Evolutionary conservation across 2,329 filamentous ascomycete genomes (phyloP), one percentile per base, ranked within the genome.

Genomic region (Monosporascus sp.): DNA sequence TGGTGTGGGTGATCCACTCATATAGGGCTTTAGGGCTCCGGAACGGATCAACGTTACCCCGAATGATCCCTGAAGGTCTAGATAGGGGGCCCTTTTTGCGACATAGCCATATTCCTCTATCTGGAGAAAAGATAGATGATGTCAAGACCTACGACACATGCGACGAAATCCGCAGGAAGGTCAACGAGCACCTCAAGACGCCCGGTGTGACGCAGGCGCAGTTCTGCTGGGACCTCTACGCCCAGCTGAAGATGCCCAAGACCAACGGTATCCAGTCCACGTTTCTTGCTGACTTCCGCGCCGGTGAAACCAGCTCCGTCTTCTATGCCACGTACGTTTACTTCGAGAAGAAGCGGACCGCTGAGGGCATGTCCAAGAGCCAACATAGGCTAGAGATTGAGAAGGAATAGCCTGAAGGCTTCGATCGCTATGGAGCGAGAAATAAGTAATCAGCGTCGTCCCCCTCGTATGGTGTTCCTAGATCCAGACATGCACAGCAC

Each of bases 151-250:
- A 71, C 62, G 80, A 85, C 57, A 78, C 75, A 5, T 85, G 81
- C 67, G 78, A 85, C 62, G 77, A 79, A 51, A 63, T 85, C 25
- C 75, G 81, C 31, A 71, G 67, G 55, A 85, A 84, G 68, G 81
- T 85, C 63, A 72, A 70, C 45, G 73, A 72, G 2, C 71, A 79
- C 57, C 69, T 85, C n/a, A 70, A 75, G 47, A 65, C 57, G 51
- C 67, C 72, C 0, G 70, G 70, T 31, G 63, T 80, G 45, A 81
- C 76, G 0, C 74, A 79, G 62, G 77, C 80, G 0, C 69, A 68
- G 17, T 79, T 85, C 63, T 67, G 63, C 50, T 68, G 70, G 27
- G 75, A 75, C 44, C 68, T 76, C 8, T 74, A 71, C 56, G 59
- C 66, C 15, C 64, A 70, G 52, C 62, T 70, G 8, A 55, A 59